Percentiles rank a stretch among this genome's conserved stretches.
These are phyloP conservation scores for Gelatoporia subvermispora DNA, from an alignment of 768 basidiomycete species.

Conservation along the genomic window DNA sequence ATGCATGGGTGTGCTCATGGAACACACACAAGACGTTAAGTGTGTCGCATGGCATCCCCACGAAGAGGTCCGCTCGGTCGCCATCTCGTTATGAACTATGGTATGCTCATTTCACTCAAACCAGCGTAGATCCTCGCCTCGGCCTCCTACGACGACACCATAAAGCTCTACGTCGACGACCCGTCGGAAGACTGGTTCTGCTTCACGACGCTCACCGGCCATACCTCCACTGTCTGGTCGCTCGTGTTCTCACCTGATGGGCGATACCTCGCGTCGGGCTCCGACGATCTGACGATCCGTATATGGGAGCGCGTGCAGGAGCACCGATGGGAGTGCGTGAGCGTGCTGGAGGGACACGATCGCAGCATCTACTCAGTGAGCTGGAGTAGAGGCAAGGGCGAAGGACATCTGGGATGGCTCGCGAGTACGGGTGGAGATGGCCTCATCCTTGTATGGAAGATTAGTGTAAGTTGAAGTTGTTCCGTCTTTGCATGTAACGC, in stretches of 20 bases:
- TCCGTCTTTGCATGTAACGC: background rate
- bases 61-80: conserved; percentile 66
- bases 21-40: conserved; percentile 96
- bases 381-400: conserved; percentile 48
- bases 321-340: conserved; percentile 58
- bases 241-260: conserved; percentile 74
- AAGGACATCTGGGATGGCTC: conserved; percentile 64
- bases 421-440: conserved; percentile 89
- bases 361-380: conserved; percentile 77
- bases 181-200: conserved; percentile 93
- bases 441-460: conserved; percentile 72
- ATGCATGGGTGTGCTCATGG: conserved; percentile 93
- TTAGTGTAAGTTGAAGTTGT: conserved; percentile 27
- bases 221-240: conserved; percentile 89
- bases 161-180: conserved; percentile 91
- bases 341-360: conserved; percentile 60
- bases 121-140: conserved; percentile 83
- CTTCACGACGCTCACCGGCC: conserved; percentile 76
- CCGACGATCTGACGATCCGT: conserved; percentile 79
- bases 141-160: conserved; percentile 93
- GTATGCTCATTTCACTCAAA: conserved; percentile 8
- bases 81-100: background rate
- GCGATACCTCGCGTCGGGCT: conserved; percentile 78
- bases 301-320: conserved; percentile 74
- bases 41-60: conserved; percentile 91